Evolutionary conservation across 2,329 filamentous ascomycete genomes (phyloP).

Genomic region (Apiospora pterosperma): DNA sequence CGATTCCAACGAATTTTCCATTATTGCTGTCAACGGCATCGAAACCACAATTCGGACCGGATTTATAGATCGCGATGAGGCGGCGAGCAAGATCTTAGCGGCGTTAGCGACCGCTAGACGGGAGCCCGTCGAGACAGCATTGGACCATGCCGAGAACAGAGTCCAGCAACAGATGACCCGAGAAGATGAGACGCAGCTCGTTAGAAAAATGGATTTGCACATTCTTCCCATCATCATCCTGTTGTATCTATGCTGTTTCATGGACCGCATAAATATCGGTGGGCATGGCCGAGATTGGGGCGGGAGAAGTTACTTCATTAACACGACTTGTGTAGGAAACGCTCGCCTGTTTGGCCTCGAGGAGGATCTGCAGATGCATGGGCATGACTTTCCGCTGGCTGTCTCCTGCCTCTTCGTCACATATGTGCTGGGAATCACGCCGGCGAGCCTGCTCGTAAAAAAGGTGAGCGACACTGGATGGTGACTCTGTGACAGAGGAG

Average conservation of each 20-base stretch:
- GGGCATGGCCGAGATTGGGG: background rate
- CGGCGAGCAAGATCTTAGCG: background rate
- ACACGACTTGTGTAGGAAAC: background rate
- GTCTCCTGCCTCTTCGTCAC: background rate
- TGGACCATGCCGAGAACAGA: background rate
- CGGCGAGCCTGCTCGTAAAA: background rate
- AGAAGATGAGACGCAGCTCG: background rate
- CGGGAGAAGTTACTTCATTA: background rate
- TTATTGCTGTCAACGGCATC: background rate
- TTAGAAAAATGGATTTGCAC: background rate
- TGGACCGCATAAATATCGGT: slow-evolving; percentile 4
- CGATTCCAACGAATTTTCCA: background rate
- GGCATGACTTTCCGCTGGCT: background rate
- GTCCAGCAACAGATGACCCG: background rate
- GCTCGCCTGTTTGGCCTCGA: background rate
- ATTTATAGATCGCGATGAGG: background rate
- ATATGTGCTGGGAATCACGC: background rate
- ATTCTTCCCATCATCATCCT: background rate
- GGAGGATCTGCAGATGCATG: background rate
- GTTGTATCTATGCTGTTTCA: background rate
- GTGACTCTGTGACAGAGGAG: background rate
- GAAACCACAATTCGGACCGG: background rate
- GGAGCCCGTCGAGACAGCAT: background rate
- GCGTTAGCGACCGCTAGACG: background rate
- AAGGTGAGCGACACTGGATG: background rate